Evolutionary conservation across 1,139 yeast species (phyloP).

Genomic region (Kodamaea alishanica): DNA sequence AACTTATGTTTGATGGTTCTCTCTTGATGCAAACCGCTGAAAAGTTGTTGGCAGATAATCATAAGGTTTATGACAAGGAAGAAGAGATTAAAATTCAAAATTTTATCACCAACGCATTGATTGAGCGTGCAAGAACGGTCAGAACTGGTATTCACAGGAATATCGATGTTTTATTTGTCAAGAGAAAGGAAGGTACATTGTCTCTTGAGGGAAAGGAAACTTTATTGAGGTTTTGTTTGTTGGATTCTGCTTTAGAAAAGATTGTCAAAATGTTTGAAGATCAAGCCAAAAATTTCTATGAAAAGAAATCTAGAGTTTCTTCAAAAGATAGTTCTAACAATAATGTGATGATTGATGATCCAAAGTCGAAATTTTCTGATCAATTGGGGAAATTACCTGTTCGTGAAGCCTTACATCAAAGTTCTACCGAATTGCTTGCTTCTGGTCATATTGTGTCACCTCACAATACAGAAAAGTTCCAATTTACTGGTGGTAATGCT

Average conservation of each 20-base stretch:
- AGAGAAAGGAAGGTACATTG: conserved; percentile 34
- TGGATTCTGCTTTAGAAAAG: conserved; percentile 44
- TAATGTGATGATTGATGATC: conserved; percentile 10
- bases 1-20: conserved; percentile 47
- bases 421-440: conserved; percentile 48
- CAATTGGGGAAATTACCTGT: conserved; percentile 4
- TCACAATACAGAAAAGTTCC: conserved; percentile 20
- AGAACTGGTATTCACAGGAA: conserved; percentile 40
- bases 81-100: conserved; percentile 40
- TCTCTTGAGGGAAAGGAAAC: conserved; percentile 46
- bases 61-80: conserved; percentile 22
- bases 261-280: conserved; percentile 44
- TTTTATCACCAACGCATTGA: conserved; percentile 40
- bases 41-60: conserved; percentile 22
- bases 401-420: conserved; percentile 41
- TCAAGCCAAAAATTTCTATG: conserved; percentile 22
- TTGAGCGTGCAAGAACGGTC: conserved; percentile 41
- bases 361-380: neutral
- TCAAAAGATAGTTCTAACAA: neutral
- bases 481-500: conserved; percentile 13
- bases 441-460: conserved; percentile 57
- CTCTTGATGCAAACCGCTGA: conserved; percentile 28
- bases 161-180: conserved; percentile 38
- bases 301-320: neutral
- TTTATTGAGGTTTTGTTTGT: conserved; percentile 39